These are phyloP conservation scores for Rhizoclosmatium sp. DNA, from an alignment of 192 early-diverging fungal genomes.

Conservation along the genomic window DNA sequence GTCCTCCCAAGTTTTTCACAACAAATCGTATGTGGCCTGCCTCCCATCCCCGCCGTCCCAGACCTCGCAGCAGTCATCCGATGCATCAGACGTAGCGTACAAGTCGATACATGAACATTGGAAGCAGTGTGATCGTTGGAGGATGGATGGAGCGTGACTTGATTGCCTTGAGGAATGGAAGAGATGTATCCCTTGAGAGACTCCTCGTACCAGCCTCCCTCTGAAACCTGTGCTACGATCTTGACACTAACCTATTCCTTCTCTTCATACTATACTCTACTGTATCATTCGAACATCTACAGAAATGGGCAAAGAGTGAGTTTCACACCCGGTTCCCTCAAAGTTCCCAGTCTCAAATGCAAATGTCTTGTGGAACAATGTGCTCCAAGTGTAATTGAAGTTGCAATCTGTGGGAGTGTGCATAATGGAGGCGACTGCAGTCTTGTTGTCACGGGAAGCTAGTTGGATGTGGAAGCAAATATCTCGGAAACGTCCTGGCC, in stretches of 20 bases:
- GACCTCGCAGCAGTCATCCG: too few species aligned
- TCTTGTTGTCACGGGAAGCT: neutral
- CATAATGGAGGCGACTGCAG: neutral
- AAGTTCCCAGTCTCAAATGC: too few species aligned
- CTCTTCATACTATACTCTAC: neutral
- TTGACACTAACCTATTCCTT: neutral
- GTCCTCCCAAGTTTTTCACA: too few species aligned
- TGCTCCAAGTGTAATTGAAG: neutral
- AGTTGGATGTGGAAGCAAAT: neutral
- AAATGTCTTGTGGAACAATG: too few species aligned
- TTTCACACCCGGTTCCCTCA: neutral
- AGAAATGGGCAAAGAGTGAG: constrained; percentile 34
- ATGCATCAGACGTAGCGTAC: neutral
- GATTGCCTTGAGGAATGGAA: neutral
- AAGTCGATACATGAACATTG: neutral
- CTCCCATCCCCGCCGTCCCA: neutral
- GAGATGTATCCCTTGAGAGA: neutral
- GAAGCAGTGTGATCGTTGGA: neutral
- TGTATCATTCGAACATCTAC: neutral
- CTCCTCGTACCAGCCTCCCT: neutral
- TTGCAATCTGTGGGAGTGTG: neutral
- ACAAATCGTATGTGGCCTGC: neutral
- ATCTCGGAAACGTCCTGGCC: too few species aligned
- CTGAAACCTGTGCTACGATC: neutral
- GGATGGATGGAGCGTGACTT: neutral